These are phyloP conservation scores for Buddleja alternifolia DNA, from an alignment of 257 asterid species.

Conservation along the genomic window DNA sequence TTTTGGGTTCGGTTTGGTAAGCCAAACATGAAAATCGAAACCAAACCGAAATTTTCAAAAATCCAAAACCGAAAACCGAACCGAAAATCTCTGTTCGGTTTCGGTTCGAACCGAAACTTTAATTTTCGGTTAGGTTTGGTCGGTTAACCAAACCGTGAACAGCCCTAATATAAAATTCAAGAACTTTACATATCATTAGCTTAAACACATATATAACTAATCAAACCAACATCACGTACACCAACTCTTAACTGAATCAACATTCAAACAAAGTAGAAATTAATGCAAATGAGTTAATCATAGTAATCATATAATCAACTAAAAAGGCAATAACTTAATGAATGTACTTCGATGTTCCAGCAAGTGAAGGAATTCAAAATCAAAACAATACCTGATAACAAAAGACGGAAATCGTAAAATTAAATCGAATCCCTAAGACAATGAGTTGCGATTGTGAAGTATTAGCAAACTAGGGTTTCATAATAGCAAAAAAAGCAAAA, in stretches of 20 bases:
- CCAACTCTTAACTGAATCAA: slow-evolving; percentile 9
- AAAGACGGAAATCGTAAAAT: slow-evolving; percentile 29
- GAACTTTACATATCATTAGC: slow-evolving; percentile 15
- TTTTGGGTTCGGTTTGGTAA: too few relatives aligned
- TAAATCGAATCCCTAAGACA: slow-evolving; percentile 26
- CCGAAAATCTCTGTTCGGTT: too few relatives aligned
- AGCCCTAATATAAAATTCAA: too few relatives aligned
- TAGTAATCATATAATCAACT: neutral
- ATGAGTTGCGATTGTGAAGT: slow-evolving; percentile 39
- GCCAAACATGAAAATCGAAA: too few relatives aligned
- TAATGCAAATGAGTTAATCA: slow-evolving; percentile 22
- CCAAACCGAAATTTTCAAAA: too few relatives aligned
- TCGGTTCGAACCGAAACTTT: too few relatives aligned
- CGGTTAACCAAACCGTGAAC: too few relatives aligned
- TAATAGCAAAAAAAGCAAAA: slow-evolving; percentile 32
- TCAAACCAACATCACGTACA: slow-evolving; percentile 1
- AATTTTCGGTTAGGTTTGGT: too few relatives aligned
- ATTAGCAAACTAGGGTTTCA: slow-evolving; percentile 39
- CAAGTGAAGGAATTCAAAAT: slow-evolving; percentile 28
- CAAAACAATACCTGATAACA: slow-evolving; percentile 43
- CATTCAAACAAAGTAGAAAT: slow-evolving; percentile 25
- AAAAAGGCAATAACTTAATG: neutral
- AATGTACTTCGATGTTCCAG: slow-evolving; percentile 19
- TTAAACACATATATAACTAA: slow-evolving; percentile 3
- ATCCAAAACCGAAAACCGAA: too few relatives aligned